Base-by-base conservation (phyloP, 2,329 filamentous ascomycete genomes). In the Neobulgaria alba region DNA sequence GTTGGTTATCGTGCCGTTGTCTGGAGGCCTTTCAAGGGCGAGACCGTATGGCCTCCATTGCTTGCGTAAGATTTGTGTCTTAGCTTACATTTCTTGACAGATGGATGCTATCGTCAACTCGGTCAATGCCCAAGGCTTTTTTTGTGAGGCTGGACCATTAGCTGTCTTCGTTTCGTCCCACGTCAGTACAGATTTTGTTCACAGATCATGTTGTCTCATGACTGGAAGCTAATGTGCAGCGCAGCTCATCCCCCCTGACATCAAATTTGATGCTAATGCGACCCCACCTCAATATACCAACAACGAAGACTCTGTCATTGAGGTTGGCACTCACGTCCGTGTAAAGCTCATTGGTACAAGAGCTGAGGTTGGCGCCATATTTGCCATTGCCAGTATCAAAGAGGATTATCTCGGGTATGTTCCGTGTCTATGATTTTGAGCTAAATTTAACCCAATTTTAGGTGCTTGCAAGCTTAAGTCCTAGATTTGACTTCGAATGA, bases 281-380 rank as follows among this genome's bases (percentile, higher is more conserved):
- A 95, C 90, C 29, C 92, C 92, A n/a, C 88, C 90, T 2, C 87
- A 94, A 58, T 98, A 88, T 64, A 95, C 89, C 29, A 90, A 98
- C 63, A 90, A 95, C 57, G 87, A 85, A 48, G 92, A 95, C 51
- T 86, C 89, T 51, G 82, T 88, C 26, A 94, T 98, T 57, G 89
- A 96, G 65, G 87, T 88, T 45, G 87, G 88, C 35, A 93, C 89
- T 12, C 90, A 95, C 55, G 79, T 98, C 49, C 85, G 92, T 34
- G 78, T 96, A 51, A 95, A 95, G 67, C 82, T 98, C 49, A 86
- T 95, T 55, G 92, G 92, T 64, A 85, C 90, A 37, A 79, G 93
- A 64, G 89, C 85, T 50, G 92, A 96, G 62, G 86, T 96, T 38
- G 87, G 86, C 48, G 83, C 86, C 61, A 94, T 98, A 76, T 95